Evolutionary conservation across 257 asterid genomes (phyloP).

Genomic region (Solanum corneliomulleri): DNA sequence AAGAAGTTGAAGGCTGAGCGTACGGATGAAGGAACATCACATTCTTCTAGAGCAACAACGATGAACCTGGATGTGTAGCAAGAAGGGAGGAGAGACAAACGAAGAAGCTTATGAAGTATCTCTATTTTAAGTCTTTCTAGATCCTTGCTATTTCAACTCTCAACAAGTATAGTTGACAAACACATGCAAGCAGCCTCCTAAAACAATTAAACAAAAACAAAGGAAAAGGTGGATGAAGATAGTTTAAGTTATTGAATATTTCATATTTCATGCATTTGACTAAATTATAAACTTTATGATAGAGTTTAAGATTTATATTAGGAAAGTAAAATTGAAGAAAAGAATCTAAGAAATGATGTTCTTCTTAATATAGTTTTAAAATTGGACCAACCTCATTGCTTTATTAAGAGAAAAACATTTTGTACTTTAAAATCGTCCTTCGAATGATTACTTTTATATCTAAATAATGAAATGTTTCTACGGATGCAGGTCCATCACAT

Average conservation of each 20-base stretch:
- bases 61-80: not conserved
- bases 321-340: not conserved
- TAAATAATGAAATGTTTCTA: not conserved
- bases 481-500: not conserved
- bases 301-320: not conserved
- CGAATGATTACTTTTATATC: not conserved
- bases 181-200: not conserved
- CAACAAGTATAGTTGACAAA: not conserved
- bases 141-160: not conserved
- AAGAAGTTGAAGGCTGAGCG: conserved; percentile 18
- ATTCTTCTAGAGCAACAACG: not conserved
- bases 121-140: conserved; percentile 46
- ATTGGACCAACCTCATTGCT: not conserved
- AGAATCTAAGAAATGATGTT: not conserved
- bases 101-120: conserved; percentile 31
- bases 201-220: not conserved
- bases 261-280: not conserved
- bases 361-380: not conserved
- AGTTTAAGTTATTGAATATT: not conserved
- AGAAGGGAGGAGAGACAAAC: conserved; percentile 19
- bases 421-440: not conserved
- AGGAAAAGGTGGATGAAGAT: not conserved
- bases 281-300: not conserved
- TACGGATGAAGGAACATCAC: conserved; percentile 16
- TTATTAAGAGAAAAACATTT: not conserved